A percentile compares a stretch with the other conserved stretches of the same genome.
Evolutionary conservation across 441 rosid species (phyloP).

Genomic region (Aquilaria agallochum): DNA sequence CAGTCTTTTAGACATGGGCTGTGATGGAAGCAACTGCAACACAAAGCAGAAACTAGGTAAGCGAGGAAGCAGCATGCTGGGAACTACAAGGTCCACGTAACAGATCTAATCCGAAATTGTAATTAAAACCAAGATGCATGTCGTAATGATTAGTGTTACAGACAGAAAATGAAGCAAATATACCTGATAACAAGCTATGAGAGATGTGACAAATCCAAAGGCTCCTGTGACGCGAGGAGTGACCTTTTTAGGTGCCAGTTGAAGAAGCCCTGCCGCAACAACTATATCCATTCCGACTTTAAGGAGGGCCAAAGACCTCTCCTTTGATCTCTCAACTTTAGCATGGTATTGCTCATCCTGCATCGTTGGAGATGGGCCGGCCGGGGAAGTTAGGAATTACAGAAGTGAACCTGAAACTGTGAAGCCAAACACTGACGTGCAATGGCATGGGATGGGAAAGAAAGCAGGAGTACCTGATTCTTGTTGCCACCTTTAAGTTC

Average conservation of each 20-base stretch:
- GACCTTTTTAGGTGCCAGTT: conserved; percentile 81
- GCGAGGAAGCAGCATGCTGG: too few relatives aligned
- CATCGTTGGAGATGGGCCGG: neutral
- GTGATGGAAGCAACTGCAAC: conserved; percentile 76
- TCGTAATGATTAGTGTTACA: too few relatives aligned
- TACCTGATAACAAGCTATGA: conserved; percentile 99
- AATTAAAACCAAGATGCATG: too few relatives aligned
- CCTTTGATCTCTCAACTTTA: conserved; percentile 80
- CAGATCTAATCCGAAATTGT: too few relatives aligned
- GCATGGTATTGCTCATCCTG: conserved; percentile 74
- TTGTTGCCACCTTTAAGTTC: conserved; percentile 60
- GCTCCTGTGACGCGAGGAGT: conserved; percentile 96
- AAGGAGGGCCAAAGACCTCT: conserved; percentile 74
- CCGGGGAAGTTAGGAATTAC: too few relatives aligned
- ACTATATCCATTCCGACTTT: conserved; percentile 82
- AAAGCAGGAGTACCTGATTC: conserved; percentile 33
- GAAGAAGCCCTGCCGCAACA: conserved; percentile 90
- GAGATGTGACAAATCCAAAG: conserved; percentile 73
- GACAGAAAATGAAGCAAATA: neutral
- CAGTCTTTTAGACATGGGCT: conserved; percentile 51
- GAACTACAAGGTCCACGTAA: too few relatives aligned
- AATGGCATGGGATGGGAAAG: neutral
- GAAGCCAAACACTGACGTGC: neutral
- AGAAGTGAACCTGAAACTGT: neutral
- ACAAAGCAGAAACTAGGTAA: neutral